phyloP scores from a whole-genome alignment of 805 yeast genomes.

The Brettanomyces anomalus region DNA sequence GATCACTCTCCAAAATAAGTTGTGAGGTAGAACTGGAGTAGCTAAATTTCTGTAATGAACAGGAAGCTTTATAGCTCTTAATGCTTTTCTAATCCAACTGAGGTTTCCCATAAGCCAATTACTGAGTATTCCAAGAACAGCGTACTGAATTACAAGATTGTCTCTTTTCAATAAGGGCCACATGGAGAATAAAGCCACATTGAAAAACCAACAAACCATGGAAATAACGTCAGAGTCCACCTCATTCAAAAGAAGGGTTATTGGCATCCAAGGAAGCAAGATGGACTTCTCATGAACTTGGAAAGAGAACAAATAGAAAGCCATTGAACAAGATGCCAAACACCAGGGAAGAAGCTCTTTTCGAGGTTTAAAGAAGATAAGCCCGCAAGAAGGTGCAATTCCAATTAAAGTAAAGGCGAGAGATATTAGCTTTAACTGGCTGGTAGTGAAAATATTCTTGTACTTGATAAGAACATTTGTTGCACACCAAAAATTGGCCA shows the following conservation, averaged over 20 bases:
- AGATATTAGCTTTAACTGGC: constrained; percentile 53
- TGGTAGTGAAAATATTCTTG: constrained; percentile 40
- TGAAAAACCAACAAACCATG: constrained; percentile 79
- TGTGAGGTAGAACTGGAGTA: constrained; percentile 36
- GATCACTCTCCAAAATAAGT: constrained; percentile 38
- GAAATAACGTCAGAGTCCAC: constrained; percentile 55
- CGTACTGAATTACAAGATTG: constrained; percentile 63
- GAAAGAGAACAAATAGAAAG: constrained; percentile 83
- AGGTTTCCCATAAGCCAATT: constrained; percentile 75
- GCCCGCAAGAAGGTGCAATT: constrained; percentile 47
- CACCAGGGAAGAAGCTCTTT: constrained; percentile 58
- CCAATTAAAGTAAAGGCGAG: constrained; percentile 41
- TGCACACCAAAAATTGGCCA: constrained; percentile 97
- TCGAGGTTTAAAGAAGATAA: constrained; percentile 41
- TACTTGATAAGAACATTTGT: constrained; percentile 72
- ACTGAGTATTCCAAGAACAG: constrained; percentile 48
- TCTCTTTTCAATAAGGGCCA: constrained; percentile 83
- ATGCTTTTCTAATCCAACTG: constrained; percentile 39
- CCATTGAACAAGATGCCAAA: constrained; percentile 73
- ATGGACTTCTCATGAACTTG: constrained; percentile 96
- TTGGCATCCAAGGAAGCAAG: constrained; percentile 78
- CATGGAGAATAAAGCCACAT: constrained; percentile 75
- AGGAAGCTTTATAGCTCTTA: constrained; percentile 13
- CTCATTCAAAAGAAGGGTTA: constrained; percentile 53
- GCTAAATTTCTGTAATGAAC: constrained; percentile 20